phyloP scores from a whole-genome alignment of 73 alveolate genomes.

The Effrenium voratum region DNA sequence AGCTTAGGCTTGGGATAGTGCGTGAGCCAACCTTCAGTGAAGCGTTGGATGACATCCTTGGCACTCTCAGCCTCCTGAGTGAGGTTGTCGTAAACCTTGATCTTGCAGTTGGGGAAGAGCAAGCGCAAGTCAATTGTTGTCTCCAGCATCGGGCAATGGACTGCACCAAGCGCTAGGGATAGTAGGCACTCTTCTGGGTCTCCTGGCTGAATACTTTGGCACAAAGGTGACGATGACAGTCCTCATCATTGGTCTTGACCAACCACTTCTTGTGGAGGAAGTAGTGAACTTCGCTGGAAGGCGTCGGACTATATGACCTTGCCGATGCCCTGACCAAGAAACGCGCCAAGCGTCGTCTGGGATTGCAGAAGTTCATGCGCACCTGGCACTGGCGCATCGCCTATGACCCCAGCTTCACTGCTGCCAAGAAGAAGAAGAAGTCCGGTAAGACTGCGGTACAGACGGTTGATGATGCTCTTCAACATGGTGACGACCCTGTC shows the following conservation, averaged over 20 bases:
- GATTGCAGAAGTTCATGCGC: too few relatives aligned
- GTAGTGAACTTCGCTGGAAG: too few relatives aligned
- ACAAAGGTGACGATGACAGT: neutral
- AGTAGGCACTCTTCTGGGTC: neutral
- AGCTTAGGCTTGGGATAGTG: neutral
- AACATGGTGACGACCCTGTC: too few relatives aligned
- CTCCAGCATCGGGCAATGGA: neutral
- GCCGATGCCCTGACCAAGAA: too few relatives aligned
- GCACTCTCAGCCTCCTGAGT: neutral
- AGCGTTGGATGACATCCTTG: neutral
- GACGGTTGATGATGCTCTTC: too few relatives aligned
- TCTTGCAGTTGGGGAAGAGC: too few relatives aligned
- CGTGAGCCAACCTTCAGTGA: neutral
- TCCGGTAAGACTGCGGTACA: too few relatives aligned
- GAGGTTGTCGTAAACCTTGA: neutral
- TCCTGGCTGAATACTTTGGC: neutral
- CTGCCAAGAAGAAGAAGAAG: too few relatives aligned
- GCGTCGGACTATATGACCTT: too few relatives aligned
- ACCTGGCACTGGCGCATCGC: too few relatives aligned
- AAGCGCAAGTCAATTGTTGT: neutral
- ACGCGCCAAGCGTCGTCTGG: too few relatives aligned
- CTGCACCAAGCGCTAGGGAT: constrained; percentile 20
- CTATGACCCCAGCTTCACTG: too few relatives aligned
- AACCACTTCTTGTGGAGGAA: neutral
- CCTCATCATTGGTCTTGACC: neutral